These are phyloP conservation scores for Termitomyces sp. DNA, from an alignment of 768 basidiomycete genomes.

Conservation along the genomic window DNA sequence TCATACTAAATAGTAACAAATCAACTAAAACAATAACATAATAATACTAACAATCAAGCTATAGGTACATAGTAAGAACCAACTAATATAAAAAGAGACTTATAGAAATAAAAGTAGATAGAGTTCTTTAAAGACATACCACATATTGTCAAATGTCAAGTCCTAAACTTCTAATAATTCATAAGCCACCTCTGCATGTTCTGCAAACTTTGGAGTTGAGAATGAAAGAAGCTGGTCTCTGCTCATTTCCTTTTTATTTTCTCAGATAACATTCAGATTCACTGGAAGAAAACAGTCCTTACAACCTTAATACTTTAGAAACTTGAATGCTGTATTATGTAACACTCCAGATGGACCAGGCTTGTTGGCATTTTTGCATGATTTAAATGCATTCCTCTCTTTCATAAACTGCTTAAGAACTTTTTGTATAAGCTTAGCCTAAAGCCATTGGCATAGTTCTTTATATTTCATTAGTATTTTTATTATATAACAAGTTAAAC, in stretches of 20 bases:
- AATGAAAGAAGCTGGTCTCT: neutral
- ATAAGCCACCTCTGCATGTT: neutral
- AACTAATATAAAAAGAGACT: neutral
- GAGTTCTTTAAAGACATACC: neutral
- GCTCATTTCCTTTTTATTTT: slow-evolving; percentile 22
- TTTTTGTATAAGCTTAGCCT: neutral
- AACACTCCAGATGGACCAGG: neutral
- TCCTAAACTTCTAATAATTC: neutral
- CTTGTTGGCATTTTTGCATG: slow-evolving; percentile 9
- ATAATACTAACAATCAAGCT: too few relatives aligned
- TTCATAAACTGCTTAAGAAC: slow-evolving; percentile 2
- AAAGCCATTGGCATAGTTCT: neutral
- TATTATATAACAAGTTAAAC: neutral
- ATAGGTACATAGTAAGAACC: too few relatives aligned
- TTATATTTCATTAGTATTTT: neutral
- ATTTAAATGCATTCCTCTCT: slow-evolving; percentile 20
- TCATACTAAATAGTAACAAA: neutral
- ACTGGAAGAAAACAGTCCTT: neutral
- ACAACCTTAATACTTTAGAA: neutral
- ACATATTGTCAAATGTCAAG: neutral
- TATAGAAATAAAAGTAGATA: neutral
- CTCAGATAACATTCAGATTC: slow-evolving; percentile 17
- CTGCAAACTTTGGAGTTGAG: slow-evolving; percentile 17
- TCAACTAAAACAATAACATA: too few relatives aligned
- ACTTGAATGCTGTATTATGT: neutral